Evolutionary conservation across 768 basidiomycete genomes (phyloP).

Genomic region (Boletellus emodensis): DNA sequence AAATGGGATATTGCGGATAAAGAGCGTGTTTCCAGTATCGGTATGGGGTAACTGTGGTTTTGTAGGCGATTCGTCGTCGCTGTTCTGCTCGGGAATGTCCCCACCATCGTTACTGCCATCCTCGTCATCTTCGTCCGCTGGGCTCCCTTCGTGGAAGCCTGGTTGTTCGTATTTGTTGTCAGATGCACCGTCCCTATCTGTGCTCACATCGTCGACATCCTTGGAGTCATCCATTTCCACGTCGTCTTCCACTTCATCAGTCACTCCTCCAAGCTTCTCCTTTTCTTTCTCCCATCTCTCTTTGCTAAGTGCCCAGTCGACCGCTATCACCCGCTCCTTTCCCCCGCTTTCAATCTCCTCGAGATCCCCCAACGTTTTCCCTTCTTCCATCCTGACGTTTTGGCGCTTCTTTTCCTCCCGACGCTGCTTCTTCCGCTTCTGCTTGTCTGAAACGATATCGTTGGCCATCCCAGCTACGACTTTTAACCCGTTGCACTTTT

Average conservation of each 20-base stretch:
- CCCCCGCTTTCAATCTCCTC: constrained; percentile 33
- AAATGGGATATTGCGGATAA: constrained; percentile 92
- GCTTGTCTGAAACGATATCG: constrained; percentile 54
- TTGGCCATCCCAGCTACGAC: constrained; percentile 62
- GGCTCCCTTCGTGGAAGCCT: constrained; percentile 41
- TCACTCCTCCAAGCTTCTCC: constrained; percentile 37
- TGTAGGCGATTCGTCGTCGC: constrained; percentile 40
- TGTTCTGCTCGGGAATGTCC: constrained; percentile 7
- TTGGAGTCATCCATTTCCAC: constrained; percentile 32
- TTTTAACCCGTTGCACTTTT: constrained; percentile 72
- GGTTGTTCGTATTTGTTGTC: constrained; percentile 41
- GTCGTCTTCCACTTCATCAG: constrained; percentile 26
- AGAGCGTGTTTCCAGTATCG: constrained; percentile 86
- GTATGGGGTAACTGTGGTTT: constrained; percentile 76
- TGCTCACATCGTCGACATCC: constrained; percentile 12
- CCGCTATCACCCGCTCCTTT: constrained; percentile 70
- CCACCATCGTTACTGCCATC: constrained; percentile 26
- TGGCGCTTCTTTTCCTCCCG: constrained; percentile 46
- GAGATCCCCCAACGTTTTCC: constrained; percentile 34
- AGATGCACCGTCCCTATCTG: constrained; percentile 25
- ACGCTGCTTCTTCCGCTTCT: constrained; percentile 61
- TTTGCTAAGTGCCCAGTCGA: constrained; percentile 96
- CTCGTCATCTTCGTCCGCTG: constrained; percentile 29
- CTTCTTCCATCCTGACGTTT: constrained; percentile 30
- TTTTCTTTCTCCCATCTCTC: constrained; percentile 85